Evolutionary conservation across 2,329 filamentous ascomycete genomes (phyloP), one percentile per base, ranked within the genome.

Genomic region (Exophiala bonariae): DNA sequence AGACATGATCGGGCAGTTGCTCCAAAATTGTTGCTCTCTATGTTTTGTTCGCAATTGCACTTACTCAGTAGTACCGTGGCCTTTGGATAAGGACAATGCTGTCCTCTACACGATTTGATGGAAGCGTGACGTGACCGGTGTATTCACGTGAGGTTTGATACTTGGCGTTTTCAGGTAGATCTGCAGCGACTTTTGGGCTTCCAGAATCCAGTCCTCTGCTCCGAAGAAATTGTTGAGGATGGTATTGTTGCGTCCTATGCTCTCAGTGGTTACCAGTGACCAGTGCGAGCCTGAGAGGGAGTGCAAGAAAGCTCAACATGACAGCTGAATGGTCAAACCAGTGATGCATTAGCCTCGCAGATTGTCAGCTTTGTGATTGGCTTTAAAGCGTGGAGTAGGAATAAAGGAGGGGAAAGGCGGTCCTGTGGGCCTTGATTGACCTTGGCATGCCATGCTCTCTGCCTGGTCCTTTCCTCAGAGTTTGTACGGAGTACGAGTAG

Each of bases 391-490:
- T 38, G 38, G 45, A 43, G 45, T 30, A 41, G 20, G 22, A 32
- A 18, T 31, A 30, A 36, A 26, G 32, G 37, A 20, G 38, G 28
- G 19, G 31, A 19, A 23, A 30, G 19, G 36, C 26, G 37, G 22
- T 39, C 32, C 19, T 45, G 37, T 42, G 26, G 9, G 23, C 6
- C n/a, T 30, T 41, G n/a, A 39, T 28, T n/a, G 14, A 32, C 20
- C 16, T 30, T 22, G 36, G 41, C 7, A 10, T n/a, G n/a, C n/a
- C n/a, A n/a, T n/a, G n/a, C n/a, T 35, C 30, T 30, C 41, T 50
- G 47, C 37, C 42, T 46, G 47, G 47, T 50, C 47, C 47, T 50
- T 50, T 50, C 32, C 23, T 26, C 23, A 26, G 23, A 6, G 23
- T 26, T 26, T 26, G n/a, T n/a, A n/a, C n/a, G n/a, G 23, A 26